Evolutionary conservation across 805 yeast genomes (phyloP).

Genomic region (Starmerella floris): DNA sequence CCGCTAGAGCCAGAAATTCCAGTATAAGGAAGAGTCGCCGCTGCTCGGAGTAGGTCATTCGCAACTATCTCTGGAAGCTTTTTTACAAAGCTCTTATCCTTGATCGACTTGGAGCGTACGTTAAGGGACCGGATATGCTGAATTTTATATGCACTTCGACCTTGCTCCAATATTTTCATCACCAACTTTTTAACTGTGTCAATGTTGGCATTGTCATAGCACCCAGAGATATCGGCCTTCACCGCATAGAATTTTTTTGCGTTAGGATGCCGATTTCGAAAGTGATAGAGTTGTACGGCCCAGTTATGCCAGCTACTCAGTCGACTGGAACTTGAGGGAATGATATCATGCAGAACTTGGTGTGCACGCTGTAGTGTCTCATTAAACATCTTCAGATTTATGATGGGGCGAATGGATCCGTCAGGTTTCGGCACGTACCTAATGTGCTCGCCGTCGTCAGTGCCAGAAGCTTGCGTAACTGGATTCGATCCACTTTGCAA

Average conservation of each 20-base stretch:
- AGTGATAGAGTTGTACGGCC: conserved; percentile 27
- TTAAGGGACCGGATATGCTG: not conserved
- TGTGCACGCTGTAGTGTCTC: conserved; percentile 6
- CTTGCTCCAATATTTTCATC: not conserved
- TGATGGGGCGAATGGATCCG: conserved; percentile 13
- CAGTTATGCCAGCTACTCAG: conserved; percentile 31
- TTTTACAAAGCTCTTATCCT: not conserved
- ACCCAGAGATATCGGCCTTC: conserved; percentile 63
- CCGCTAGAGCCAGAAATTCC: not conserved
- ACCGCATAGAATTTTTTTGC: conserved; percentile 36
- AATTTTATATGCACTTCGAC: not conserved
- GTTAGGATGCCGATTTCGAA: conserved; percentile 24
- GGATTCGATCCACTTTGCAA: not conserved
- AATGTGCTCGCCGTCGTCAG: conserved; percentile 36
- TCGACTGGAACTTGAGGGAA: conserved; percentile 27
- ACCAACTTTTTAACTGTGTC: conserved; percentile 8
- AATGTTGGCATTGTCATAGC: conserved; percentile 52
- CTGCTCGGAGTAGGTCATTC: not conserved
- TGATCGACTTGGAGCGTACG: not conserved
- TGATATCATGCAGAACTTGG: conserved; percentile 28
- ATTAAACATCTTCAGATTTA: conserved; percentile 17
- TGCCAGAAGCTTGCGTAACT: not conserved
- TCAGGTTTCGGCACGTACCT: conserved; percentile 18
- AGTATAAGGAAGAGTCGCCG: not conserved
- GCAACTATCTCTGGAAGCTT: not conserved